phyloP scores from a whole-genome alignment of 305 asterid genomes.

The Fraxinus latifolia region DNA sequence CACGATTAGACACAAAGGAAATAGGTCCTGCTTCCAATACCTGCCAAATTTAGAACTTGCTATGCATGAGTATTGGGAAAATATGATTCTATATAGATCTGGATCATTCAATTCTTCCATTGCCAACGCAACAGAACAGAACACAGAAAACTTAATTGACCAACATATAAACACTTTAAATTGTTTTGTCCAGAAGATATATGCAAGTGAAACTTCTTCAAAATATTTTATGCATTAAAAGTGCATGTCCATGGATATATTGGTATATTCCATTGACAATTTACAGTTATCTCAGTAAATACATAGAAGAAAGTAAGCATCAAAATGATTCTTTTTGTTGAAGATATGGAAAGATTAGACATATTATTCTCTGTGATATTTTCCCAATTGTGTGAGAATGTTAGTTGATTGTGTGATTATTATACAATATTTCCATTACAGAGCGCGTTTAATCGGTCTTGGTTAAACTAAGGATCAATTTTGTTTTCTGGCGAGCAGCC shows the following conservation, averaged over 20 bases:
- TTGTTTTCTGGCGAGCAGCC: background rate
- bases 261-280: background rate
- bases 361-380: background rate
- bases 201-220: background rate
- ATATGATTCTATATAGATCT: conserved; percentile 19
- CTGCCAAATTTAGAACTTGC: conserved; percentile 43
- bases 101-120: conserved; percentile 18
- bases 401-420: background rate
- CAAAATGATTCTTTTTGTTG: background rate
- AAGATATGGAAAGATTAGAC: background rate
- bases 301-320: background rate
- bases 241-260: background rate
- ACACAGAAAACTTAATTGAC: background rate
- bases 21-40: conserved; percentile 55
- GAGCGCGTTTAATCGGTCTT: background rate
- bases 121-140: conserved; percentile 6
- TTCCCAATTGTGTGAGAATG: background rate
- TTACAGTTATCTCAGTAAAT: background rate
- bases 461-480: background rate
- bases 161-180: background rate
- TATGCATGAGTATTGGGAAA: conserved; percentile 18
- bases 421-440: background rate
- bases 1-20: conserved; percentile 50
- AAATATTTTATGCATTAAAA: background rate
- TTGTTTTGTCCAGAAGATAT: background rate